Evolutionary conservation across 2,329 filamentous ascomycete species (phyloP).

Genomic region (Cadophora sp.): DNA sequence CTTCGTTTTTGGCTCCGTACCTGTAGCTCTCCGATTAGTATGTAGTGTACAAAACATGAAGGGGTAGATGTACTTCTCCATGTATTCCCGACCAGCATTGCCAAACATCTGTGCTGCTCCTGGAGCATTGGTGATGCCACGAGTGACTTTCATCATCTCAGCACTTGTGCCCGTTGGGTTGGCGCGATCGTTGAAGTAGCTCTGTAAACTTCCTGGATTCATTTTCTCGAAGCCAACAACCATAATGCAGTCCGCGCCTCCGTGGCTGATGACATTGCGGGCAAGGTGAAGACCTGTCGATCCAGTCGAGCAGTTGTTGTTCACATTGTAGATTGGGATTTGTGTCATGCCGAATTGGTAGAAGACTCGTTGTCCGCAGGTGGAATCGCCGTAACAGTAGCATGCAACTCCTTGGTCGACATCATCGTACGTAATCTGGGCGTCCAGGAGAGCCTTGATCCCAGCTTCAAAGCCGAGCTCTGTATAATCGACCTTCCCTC

Average conservation of each 20-base stretch:
- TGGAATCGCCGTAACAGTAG: conserved; percentile 97
- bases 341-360: conserved; percentile 98
- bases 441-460: conserved; percentile 61
- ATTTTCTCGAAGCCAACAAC: conserved; percentile 99
- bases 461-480: conserved; percentile 91
- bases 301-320: conserved; percentile 99
- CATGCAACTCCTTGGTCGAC: conserved; percentile 96
- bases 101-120: conserved; percentile 94
- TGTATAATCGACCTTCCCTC: conserved; percentile 92
- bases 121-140: conserved; percentile 82
- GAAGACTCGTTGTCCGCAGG: conserved; percentile 94
- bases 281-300: conserved; percentile 88
- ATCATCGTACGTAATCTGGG: conserved; percentile 94
- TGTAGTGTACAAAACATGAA: not conserved
- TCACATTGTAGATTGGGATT: conserved; percentile 97
- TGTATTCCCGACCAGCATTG: conserved; percentile 92
- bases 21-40: conserved; percentile 48
- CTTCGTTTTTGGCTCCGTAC: conserved; percentile 80
- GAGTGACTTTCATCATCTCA: conserved; percentile 82
- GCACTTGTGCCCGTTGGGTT: conserved; percentile 77
- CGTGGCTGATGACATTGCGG: conserved; percentile 78
- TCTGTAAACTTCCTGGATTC: conserved; percentile 87
- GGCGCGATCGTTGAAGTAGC: conserved; percentile 83
- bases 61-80: conserved; percentile 73
- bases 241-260: conserved; percentile 85